Conservation (phyloP, 768 basidiomycete genomes). For the Boletus tylopilopsis region DNA sequence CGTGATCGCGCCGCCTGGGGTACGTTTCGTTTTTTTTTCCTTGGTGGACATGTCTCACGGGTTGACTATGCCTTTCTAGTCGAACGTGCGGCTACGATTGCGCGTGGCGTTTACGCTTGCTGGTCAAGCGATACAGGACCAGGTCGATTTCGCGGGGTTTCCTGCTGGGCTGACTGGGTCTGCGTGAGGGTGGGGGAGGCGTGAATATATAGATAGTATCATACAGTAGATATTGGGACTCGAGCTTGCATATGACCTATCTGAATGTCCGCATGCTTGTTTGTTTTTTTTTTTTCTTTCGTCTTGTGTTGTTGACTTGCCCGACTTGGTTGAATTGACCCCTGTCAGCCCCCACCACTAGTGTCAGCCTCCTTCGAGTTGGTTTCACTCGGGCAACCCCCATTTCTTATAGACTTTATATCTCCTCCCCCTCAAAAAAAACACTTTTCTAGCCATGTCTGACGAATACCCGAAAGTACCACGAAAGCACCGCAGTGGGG, state of each 20-base stretch:
- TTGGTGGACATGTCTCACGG: neutral
- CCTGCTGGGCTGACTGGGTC: constrained; percentile 67
- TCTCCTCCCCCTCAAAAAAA: constrained; percentile 1
- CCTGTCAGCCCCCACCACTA: constrained; percentile 26
- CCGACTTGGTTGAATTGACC: constrained; percentile 9
- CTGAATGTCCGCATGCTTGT: constrained; percentile 6
- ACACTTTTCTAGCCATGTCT: constrained; percentile 22
- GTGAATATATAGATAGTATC: constrained; percentile 16
- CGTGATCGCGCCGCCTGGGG: constrained; percentile 82
- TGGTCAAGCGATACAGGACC: constrained; percentile 78
- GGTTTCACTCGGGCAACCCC: neutral
- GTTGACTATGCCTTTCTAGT: constrained; percentile 40
- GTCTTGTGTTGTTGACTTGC: constrained; percentile 8
- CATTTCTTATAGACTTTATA: neutral
- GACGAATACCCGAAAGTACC: constrained; percentile 29
- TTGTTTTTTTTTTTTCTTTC: neutral
- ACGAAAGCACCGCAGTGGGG: constrained; percentile 27
- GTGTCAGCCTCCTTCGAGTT: constrained; percentile 26
- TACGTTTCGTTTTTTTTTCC: constrained; percentile 36
- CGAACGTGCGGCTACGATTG: constrained; percentile 77
- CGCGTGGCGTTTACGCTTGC: constrained; percentile 74
- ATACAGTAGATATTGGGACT: constrained; percentile 5
- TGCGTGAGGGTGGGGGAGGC: constrained; percentile 13
- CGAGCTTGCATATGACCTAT: constrained; percentile 23
- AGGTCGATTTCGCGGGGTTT: constrained; percentile 92